Conservation (phyloP, 176 grass and related monocot genomes). For the Aegilops sharonensis region DNA sequence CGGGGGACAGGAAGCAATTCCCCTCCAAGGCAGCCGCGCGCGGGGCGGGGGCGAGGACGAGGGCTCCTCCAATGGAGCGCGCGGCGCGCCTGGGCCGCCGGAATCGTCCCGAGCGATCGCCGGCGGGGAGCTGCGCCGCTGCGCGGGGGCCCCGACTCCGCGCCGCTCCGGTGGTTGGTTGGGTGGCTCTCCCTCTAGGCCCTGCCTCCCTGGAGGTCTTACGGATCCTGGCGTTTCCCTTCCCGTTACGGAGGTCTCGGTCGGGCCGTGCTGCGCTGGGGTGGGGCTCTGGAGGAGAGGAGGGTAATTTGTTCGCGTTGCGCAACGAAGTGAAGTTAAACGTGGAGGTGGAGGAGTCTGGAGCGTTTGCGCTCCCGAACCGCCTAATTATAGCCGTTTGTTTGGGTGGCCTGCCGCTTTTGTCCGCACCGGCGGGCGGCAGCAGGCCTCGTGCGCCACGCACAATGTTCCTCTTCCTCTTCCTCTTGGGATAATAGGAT, state of each 20-base stretch:
- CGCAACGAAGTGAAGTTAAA: background rate
- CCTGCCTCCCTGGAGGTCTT: background rate
- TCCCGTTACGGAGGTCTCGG: background rate
- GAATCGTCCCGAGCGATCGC: slow-evolving; percentile 25
- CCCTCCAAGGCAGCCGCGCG: background rate
- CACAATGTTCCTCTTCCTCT: background rate
- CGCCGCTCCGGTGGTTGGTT: slow-evolving; percentile 15
- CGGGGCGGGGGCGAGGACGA: background rate
- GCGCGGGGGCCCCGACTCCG: background rate
- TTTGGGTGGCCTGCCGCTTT: slow-evolving; percentile 12
- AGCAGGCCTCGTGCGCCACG: background rate
- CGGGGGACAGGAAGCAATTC: background rate
- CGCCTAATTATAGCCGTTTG: slow-evolving; percentile 65
- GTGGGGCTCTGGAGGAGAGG: background rate
- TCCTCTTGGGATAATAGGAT: background rate
- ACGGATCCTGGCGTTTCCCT: background rate
- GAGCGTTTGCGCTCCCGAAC: slow-evolving; percentile 8
- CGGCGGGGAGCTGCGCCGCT: background rate
- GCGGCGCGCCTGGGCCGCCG: background rate
- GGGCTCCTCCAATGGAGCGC: slow-evolving; percentile 25
- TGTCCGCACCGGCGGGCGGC: slow-evolving; percentile 12
- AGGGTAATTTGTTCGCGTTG: background rate
- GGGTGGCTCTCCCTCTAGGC: background rate
- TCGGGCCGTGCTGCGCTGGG: background rate
- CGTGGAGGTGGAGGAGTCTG: background rate